Conservation (phyloP, 768 basidiomycete species). For the Naganishia vaughanmartiniae region DNA sequence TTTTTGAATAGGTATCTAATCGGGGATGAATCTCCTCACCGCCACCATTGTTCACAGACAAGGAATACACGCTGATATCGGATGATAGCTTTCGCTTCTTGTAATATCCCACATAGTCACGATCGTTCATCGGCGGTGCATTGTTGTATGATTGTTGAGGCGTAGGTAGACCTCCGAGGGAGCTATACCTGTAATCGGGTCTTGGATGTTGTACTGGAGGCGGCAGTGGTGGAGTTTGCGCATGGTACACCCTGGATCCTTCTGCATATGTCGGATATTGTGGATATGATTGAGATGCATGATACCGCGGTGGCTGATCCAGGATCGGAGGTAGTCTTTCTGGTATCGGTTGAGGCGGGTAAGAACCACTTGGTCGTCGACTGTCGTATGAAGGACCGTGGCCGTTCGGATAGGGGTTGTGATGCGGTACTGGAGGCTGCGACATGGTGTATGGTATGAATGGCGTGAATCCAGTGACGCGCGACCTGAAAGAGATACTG, state of each 20-base stretch:
- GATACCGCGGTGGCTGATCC: conserved; percentile 16
- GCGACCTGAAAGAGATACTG: neutral
- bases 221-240: conserved; percentile 17
- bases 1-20: neutral
- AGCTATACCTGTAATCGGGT: conserved; percentile 8
- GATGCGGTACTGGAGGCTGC: neutral
- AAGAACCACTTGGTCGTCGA: conserved; percentile 4
- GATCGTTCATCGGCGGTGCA: neutral
- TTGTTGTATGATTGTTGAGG: conserved; percentile 1
- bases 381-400: neutral
- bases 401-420: conserved; percentile 11
- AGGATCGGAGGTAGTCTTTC: conserved; percentile 9
- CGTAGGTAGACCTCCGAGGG: neutral
- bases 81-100: conserved; percentile 24
- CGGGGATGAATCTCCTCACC: neutral
- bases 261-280: conserved; percentile 16
- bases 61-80: conserved; percentile 20
- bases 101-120: conserved; percentile 11
- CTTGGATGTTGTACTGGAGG: conserved; percentile 6
- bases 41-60: neutral
- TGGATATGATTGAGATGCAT: neutral
- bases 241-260: conserved; percentile 13
- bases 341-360: neutral
- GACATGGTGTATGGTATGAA: neutral
- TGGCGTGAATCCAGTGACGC: neutral